Evolutionary conservation across 768 basidiomycete species (phyloP), one percentile per base, ranked within the genome.

Genomic region (Ephemerocybe angulata): DNA sequence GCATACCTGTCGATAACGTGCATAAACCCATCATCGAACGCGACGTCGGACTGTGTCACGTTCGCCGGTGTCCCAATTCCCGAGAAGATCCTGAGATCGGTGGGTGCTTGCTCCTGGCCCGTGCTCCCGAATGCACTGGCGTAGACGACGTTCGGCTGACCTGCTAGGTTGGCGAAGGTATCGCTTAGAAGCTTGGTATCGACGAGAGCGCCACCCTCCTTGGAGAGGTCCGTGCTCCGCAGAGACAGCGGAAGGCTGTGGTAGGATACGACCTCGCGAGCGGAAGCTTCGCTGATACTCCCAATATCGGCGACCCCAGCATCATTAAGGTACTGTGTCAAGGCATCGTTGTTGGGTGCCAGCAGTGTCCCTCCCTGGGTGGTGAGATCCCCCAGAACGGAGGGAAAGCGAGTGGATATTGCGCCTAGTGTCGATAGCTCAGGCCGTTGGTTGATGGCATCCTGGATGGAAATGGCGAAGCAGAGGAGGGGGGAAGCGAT

Each of bases 1-100:
- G 46, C 55, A n/a, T n/a, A 56, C 55, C 13, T n/a, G 21, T 51
- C 55, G 22, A 56, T 56, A 21, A 56, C 37, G 24, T 56, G 55
- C 27, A 55, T 25, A 17, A 56, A 7, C 12, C 38, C 55, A 12
- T 50, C 55, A 15, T 56, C 49, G 41, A 51, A 49, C 4, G 38
- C 55, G 21, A 56, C 3, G 30, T 56, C 55, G 3, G 40, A 1
- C 7, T n/a, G 15, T 19, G 50, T 44, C 7, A 56, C 41, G 8
- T 22, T 43, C 13, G 55, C 37, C 1, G 38, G 6, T 24, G 8
- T n/a, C 8, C 55, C 55, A 13, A 56, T 30, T 31, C 55, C 55
- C 6, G 55, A 56, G 30, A 38, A 56, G 7, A 56, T 44, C 27
- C 24, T 51, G n/a, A 56, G 27, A 6, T 21, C 37, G 33, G 49